Conservation (phyloP, 2,329 filamentous ascomycete species). For the Myriosclerotinia scirpicola region DNA sequence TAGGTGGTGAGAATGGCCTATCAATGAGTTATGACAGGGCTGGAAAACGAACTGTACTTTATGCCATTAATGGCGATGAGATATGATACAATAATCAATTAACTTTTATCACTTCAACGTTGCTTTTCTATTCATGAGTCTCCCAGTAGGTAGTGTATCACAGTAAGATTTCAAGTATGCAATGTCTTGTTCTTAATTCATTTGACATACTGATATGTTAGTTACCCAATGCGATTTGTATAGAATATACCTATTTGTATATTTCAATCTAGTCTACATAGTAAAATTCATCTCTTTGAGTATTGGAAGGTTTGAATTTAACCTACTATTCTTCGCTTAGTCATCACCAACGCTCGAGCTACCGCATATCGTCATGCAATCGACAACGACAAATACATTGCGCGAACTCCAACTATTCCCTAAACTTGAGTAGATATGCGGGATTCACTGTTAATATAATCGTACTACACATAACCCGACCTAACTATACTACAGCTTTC, state of each 20-base stretch:
- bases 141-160: not conserved
- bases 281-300: too few species aligned
- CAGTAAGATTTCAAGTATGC: not conserved
- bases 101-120: conserved; percentile 9
- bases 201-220: not conserved
- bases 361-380: not conserved
- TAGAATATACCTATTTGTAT: too few species aligned
- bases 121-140: too few species aligned
- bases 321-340: not conserved
- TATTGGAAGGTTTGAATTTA: too few species aligned
- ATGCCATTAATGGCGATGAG: conserved; percentile 1
- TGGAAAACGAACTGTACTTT: conserved; percentile 11
- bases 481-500: not conserved
- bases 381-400: not conserved
- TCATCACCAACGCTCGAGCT: not conserved
- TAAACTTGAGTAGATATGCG: not conserved
- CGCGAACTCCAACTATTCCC: not conserved
- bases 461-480: too few species aligned
- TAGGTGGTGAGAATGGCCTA: not conserved
- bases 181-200: not conserved
- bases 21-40: not conserved
- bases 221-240: too few species aligned
- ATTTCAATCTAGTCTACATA: too few species aligned
- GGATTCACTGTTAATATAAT: not conserved
- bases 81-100: conserved; percentile 16